Evolutionary conservation across 78 protist species (phyloP), one percentile per base, ranked within the genome.

Genomic region (Dictyostelium capitatum): DNA sequence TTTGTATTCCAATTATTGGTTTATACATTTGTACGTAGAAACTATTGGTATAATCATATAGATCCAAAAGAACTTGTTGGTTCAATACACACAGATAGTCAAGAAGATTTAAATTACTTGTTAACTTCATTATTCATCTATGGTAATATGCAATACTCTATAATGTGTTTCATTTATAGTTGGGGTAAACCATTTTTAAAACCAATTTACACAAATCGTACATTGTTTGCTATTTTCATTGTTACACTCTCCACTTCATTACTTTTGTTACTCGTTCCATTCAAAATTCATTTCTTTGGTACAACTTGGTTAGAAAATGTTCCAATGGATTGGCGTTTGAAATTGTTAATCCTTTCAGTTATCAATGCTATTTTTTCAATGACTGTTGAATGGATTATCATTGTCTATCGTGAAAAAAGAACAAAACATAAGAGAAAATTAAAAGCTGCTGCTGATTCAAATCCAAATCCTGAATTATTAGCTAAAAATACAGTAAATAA

Each of bases 141-240:
- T 77, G 93, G 79, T 80, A 87, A 87, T 78, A 59, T 87, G 46
- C 93, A 87, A 77, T 87, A 87, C 12, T 51, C 74, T 0, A 78
- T 87, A 0, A 87, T 87, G 93, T 23, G 79, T 10, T 75, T 85
- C 20, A 85, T 85, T 59, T 85, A 74, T 7, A 57, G 78, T 30
- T 85, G 65, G 70, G 92, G 83, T 59, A 73, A 85, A 47, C 92
- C 92, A 4, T 85, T 85, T 83, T 77, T 85, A 5, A 85, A 48
- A 75, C 64, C 79, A 57, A 85, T 85, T 41, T 85, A 85, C 30
- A 85, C 92, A 51, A 85, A 85, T 48, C 48, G 77, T 59, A 25
- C 79, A 1, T 11, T 85, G 3, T 85, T 85, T 64, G 74, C 48
- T 15, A 74, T 80, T 23, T 85, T 75, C 28, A 8, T 48, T 17